Base-by-base conservation (phyloP, 768 basidiomycete genomes). In the Dioszegia crocea region DNA sequence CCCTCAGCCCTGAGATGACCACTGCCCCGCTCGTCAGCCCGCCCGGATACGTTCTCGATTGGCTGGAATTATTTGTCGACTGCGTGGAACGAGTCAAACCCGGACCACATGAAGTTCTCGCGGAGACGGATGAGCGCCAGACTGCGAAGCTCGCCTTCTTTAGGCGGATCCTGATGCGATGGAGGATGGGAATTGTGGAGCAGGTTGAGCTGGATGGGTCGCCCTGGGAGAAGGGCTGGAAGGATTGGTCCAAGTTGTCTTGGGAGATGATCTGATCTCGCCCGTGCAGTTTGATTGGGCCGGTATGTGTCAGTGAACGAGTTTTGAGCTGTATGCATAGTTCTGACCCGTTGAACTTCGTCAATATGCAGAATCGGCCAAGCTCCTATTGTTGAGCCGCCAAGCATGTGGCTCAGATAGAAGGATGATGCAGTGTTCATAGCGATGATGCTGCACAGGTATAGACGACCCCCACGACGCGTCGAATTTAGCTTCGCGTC, bases 211-310 rank as follows among this genome's bases (percentile, higher is more conserved):
- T 43, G 39, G 54, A 60, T 45, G 62, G 54, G 2, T 41, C 29
- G 16, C 33, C 21, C 11, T 63, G 62, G 62, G 31, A 50, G n/a
- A 48, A 45, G 29, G 62, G 62, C 6, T 63, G 62, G 62, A 51
- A 55, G 23, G 30, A 44, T 29, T 56, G 33, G 36, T 40, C 59
- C 21, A 24, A 36, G n/a, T 9, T 60, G 11, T 21, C 43, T 21
- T 63, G 58, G 58, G 41, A 17, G 4, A 47, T 60, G 40, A 56
- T 56, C 3, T 63, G 49, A 52, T 38, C 36, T n/a, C n/a, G n/a
- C n/a, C n/a, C n/a, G n/a, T n/a, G n/a, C n/a, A n/a, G n/a, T n/a
- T n/a, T n/a, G n/a, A n/a, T n/a, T n/a, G n/a, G n/a, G n/a, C n/a
- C n/a, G n/a, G n/a, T n/a, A n/a, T n/a, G n/a, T n/a, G n/a, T n/a